phyloP scores from a whole-genome alignment of 768 basidiomycete species.

The Omphalotus guepiniiformis region DNA sequence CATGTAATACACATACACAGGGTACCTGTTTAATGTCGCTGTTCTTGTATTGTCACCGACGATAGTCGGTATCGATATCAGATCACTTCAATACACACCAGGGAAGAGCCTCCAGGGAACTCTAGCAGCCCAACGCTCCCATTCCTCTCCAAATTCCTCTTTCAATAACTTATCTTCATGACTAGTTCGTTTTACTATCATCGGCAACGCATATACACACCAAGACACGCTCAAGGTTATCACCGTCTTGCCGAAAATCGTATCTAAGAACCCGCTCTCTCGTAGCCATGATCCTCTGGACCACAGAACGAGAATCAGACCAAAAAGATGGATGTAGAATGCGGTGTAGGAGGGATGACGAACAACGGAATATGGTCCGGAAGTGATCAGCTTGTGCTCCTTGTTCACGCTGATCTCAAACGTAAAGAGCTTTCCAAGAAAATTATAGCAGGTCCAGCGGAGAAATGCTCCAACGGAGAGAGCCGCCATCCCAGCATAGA shows the following conservation, averaged over 20 bases:
- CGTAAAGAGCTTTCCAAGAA: conserved; percentile 33
- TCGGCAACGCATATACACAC: background rate
- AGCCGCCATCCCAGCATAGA: too few relatives aligned
- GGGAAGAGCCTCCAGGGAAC: conserved; percentile 32
- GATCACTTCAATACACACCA: conserved; percentile 28
- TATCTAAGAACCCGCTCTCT: conserved; percentile 14
- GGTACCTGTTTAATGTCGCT: too few relatives aligned
- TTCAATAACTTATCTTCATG: background rate
- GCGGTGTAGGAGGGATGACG: conserved; percentile 18
- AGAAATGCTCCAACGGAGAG: conserved; percentile 25
- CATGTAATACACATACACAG: too few relatives aligned
- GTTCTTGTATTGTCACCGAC: too few relatives aligned
- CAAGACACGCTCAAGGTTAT: background rate
- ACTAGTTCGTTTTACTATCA: background rate
- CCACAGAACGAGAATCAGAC: conserved; percentile 11
- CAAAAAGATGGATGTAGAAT: conserved; percentile 10
- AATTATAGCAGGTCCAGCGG: conserved; percentile 33
- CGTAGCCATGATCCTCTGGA: conserved; percentile 11
- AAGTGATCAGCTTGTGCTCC: conserved; percentile 32
- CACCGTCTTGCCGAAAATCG: conserved; percentile 6
- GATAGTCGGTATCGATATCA: too few relatives aligned
- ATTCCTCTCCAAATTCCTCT: conserved; percentile 22
- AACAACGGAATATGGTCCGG: conserved; percentile 35
- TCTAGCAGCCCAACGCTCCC: conserved; percentile 22
- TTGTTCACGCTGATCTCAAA: conserved; percentile 34